phyloP scores from a whole-genome alignment of 164 flowering plant genomes.

The Protea cynaroides region DNA sequence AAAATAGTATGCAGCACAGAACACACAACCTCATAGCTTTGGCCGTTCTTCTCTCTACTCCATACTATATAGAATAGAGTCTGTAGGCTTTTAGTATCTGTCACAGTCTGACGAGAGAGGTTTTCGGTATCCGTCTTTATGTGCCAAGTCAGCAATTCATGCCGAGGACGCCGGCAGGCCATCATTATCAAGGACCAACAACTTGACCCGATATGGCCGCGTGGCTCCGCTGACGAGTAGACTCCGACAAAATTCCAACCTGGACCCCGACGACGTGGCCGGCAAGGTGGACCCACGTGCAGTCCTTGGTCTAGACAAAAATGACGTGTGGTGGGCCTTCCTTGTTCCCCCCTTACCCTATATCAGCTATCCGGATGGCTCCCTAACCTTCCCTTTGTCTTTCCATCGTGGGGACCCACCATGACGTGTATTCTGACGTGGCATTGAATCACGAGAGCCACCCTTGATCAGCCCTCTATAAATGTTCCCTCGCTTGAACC shows the following conservation, averaged over 20 bases:
- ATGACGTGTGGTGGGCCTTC: constrained; percentile 29
- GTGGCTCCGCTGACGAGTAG: constrained; percentile 22
- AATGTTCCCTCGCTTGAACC: background rate
- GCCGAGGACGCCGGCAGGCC: constrained; percentile 31
- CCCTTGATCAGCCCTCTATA: background rate
- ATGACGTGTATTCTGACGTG: constrained; percentile 11
- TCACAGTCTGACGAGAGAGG: too few species aligned
- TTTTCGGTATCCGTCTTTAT: constrained; percentile 19
- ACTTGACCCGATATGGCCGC: constrained; percentile 16
- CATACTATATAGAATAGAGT: too few species aligned
- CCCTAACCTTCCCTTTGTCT: constrained; percentile 1
- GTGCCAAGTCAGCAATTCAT: constrained; percentile 11
- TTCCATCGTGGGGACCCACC: constrained; percentile 3
- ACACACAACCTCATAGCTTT: too few species aligned
- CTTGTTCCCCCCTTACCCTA: constrained; percentile 24
- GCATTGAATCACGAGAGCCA: constrained; percentile 1
- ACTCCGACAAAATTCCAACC: constrained; percentile 13
- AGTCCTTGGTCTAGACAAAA: constrained; percentile 4
- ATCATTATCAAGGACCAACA: constrained; percentile 42
- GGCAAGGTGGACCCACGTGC: constrained; percentile 32
- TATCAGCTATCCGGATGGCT: constrained; percentile 1
- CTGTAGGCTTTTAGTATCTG: too few species aligned
- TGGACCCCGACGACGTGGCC: constrained; percentile 33
- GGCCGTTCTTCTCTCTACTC: too few species aligned
- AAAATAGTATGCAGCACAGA: too few species aligned